Conservation (phyloP, 768 basidiomycete genomes). For the Xerocomus spinulosus region DNA sequence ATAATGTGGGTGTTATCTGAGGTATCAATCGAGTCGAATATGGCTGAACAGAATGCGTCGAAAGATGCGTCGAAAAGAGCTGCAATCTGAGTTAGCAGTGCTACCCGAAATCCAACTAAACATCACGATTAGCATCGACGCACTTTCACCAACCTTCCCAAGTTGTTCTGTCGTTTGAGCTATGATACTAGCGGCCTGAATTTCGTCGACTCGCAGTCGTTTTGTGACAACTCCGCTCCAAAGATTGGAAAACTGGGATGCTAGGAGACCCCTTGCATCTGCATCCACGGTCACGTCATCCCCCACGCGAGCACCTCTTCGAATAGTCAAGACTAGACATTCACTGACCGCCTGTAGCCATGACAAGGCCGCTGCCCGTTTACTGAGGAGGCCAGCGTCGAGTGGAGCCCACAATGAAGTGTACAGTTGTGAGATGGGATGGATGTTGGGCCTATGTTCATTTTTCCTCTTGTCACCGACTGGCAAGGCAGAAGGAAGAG, state of each 20-base stretch:
- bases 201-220: conserved; percentile 45
- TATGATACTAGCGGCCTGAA: conserved; percentile 40
- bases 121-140: conserved; percentile 21
- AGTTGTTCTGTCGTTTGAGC: conserved; percentile 41
- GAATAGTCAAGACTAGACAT: conserved; percentile 56
- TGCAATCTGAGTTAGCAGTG: conserved; percentile 14
- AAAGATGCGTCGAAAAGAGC: conserved; percentile 51
- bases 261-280: conserved; percentile 33
- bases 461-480: neutral
- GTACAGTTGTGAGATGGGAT: conserved; percentile 52
- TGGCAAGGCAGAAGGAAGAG: conserved; percentile 10
- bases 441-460: neutral
- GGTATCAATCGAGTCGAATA: conserved; percentile 4
- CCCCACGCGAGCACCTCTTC: conserved; percentile 13
- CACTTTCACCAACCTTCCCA: conserved; percentile 42
- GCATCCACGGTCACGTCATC: neutral
- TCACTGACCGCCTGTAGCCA: conserved; percentile 74
- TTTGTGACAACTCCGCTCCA: conserved; percentile 46
- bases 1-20: conserved; percentile 41
- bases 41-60: conserved; percentile 33
- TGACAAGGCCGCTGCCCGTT: conserved; percentile 33
- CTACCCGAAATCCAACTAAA: conserved; percentile 13
- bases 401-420: conserved; percentile 80
- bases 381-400: conserved; percentile 36
- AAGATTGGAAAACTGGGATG: conserved; percentile 41